Evolutionary conservation across 176 grass and related monocot genomes (phyloP).

Genomic region (Stipa capillata): DNA sequence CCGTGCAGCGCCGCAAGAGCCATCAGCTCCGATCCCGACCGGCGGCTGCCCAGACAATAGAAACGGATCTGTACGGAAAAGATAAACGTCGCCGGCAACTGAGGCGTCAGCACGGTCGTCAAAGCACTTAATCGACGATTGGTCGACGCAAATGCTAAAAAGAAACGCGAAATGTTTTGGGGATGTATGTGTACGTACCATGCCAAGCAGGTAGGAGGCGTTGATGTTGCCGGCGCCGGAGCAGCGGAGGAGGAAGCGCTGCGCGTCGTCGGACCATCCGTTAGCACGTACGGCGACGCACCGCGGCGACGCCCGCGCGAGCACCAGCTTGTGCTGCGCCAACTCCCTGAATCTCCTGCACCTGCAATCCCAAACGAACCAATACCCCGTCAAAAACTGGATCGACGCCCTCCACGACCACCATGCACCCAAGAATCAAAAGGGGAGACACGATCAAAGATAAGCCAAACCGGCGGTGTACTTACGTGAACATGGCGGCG

Average conservation of each 20-base stretch:
- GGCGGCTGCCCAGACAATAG: conserved; percentile 55
- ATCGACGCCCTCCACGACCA: neutral
- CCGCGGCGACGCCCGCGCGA: neutral
- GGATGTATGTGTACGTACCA: too few species aligned
- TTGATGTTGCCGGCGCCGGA: conserved; percentile 60
- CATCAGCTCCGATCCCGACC: conserved; percentile 48
- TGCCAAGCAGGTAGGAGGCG: conserved; percentile 70
- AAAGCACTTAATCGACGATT: too few species aligned
- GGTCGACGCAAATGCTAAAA: too few species aligned
- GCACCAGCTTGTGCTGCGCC: too few species aligned
- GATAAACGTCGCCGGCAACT: too few species aligned
- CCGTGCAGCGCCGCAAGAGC: conserved; percentile 57
- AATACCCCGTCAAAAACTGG: too few species aligned
- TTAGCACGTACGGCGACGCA: too few species aligned
- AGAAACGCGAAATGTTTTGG: neutral
- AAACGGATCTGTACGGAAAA: conserved; percentile 55
- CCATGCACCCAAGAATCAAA: neutral
- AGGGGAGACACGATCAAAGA: neutral
- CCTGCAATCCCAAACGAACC: too few species aligned
- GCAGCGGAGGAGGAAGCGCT: conserved; percentile 50
- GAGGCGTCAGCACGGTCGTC: neutral
- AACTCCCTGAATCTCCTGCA: too few species aligned
- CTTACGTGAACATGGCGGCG: conserved; percentile 26
- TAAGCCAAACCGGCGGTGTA: neutral
- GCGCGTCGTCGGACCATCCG: neutral